These are phyloP conservation scores for Leccinum aurantiacum DNA, from an alignment of 768 basidiomycete genomes.

Conservation along the genomic window DNA sequence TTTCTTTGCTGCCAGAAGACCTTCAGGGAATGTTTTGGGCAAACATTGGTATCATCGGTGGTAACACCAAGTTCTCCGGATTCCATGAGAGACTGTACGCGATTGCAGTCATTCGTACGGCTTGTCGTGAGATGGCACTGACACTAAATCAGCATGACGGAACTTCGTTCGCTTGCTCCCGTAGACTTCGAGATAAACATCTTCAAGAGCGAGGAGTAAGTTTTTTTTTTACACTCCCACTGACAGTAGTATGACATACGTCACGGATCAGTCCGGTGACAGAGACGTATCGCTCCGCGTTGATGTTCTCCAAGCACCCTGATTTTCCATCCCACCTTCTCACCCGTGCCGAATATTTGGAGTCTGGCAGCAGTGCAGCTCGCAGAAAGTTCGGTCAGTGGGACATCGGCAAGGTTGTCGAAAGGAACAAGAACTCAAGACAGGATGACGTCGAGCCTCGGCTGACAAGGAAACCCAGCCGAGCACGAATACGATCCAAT, in stretches of 20 bases:
- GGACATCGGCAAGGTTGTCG: conserved; percentile 36
- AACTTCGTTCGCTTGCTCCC: conserved; percentile 81
- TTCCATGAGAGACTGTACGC: conserved; percentile 77
- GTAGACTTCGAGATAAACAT: conserved; percentile 73
- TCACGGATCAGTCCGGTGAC: conserved; percentile 53
- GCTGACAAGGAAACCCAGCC: conserved; percentile 28
- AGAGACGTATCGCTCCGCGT: conserved; percentile 63
- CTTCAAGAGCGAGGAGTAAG: conserved; percentile 74
- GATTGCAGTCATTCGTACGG: conserved; percentile 12
- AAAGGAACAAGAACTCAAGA: conserved; percentile 24
- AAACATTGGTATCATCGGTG: conserved; percentile 89
- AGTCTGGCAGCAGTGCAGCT: conserved; percentile 74
- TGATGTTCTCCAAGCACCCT: conserved; percentile 53
- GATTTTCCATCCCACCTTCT: conserved; percentile 55
- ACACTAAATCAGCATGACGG: conserved; percentile 52
- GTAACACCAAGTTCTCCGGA: conserved; percentile 72
- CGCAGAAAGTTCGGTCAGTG: conserved; percentile 73
- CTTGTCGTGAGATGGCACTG: conserved; percentile 16
- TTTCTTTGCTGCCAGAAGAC: conserved; percentile 73
- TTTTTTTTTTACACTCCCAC: conserved; percentile 18
- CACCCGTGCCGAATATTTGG: conserved; percentile 81
- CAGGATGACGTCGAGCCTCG: conserved; percentile 29
- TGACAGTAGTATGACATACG: conserved; percentile 17
- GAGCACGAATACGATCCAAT: conserved; percentile 24
- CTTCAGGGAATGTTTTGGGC: conserved; percentile 94